Evolutionary conservation across 768 basidiomycete genomes (phyloP), one percentile per base, ranked within the genome.

Genomic region (Chalciporus sphaerocephalus): DNA sequence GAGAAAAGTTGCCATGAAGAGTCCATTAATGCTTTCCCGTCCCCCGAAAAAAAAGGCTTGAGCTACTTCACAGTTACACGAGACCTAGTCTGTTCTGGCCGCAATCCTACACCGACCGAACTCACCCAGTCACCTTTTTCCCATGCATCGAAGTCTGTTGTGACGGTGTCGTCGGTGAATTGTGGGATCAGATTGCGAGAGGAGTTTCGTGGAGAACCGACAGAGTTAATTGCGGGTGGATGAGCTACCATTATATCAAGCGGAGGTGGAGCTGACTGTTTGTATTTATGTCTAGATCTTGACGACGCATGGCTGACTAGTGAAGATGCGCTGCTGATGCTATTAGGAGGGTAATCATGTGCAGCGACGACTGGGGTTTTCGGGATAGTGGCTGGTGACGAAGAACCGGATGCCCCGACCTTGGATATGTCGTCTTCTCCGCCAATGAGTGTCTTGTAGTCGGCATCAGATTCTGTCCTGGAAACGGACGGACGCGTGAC

Each of bases 291-390:
- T 21, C 65, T 54, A 21, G 63, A 32, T 49, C 58, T 49, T 7
- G 65, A 48, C 25, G 50, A 51, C 15, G 24, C 15, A 11, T 38
- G 45, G 27, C 55, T 54, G 13, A 37, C 38, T n/a, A 48, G 50
- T 17, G 54, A 46, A 6, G 60, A 46, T 32, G 71, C 55, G 52
- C 74, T 73, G 48, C 66, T 71, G 15, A 69, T 62, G 18, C 73
- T 66, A 52, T 73, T 77, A 12, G 85, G 85, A 23, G 85, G 85
- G 58, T 87, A 86, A 34, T 65, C 56, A 12, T 69, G 62, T 1
- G 46, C 38, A 6, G 53, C 59, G 6, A 41, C 46, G 0, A 21
- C 40, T 1, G 37, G 30, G 8, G 39, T 34, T 23, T 20, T 44
- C 3, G 51, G 34, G 11, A 56, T 58, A 2, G 35, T 34, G 25